A percentile compares a stretch with the other conserved stretches of the same genome.
These are phyloP conservation scores for Craterostigma plantagineum DNA, from an alignment of 257 asterid genomes.

Conservation along the genomic window DNA sequence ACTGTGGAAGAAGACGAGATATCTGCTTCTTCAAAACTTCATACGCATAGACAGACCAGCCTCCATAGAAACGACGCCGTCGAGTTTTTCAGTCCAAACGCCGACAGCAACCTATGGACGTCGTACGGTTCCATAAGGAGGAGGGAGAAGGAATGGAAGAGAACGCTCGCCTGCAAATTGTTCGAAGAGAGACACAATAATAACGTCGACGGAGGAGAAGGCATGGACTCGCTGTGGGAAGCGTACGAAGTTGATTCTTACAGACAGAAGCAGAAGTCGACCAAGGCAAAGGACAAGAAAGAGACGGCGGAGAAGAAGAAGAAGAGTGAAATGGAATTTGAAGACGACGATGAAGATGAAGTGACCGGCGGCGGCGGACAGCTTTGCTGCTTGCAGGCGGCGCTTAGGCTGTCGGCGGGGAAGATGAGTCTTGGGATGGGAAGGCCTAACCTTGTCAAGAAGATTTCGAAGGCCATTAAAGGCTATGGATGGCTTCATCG, in stretches of 20 bases:
- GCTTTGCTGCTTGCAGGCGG: constrained; percentile 64
- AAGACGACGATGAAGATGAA: constrained; percentile 5
- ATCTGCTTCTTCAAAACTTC: not conserved
- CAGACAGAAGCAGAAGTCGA: no score
- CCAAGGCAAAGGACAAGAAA: constrained; percentile 8
- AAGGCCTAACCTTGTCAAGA: constrained; percentile 49
- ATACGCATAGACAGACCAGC: no score
- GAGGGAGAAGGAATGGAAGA: constrained; percentile 9
- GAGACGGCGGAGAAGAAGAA: no score
- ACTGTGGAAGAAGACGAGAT: not conserved
- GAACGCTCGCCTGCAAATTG: constrained; percentile 5
- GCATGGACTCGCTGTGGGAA: constrained; percentile 90
- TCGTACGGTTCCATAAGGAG: constrained; percentile 4
- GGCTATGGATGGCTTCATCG: constrained; percentile 77
- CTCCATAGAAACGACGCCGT: no score
- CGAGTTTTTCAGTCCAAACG: not conserved
- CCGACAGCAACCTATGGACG: constrained; percentile 1
- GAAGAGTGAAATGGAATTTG: not conserved
- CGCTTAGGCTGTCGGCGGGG: constrained; percentile 55
- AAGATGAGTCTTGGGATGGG: constrained; percentile 71
- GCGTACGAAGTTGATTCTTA: constrained; percentile 43
- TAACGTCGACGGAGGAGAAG: constrained; percentile 37
- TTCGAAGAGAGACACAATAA: constrained; percentile 29
- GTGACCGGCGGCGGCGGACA: constrained; percentile 17
- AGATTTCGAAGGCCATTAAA: constrained; percentile 62